These are phyloP conservation scores for Ballota nigra DNA, from an alignment of 257 asterid genomes.

Conservation along the genomic window DNA sequence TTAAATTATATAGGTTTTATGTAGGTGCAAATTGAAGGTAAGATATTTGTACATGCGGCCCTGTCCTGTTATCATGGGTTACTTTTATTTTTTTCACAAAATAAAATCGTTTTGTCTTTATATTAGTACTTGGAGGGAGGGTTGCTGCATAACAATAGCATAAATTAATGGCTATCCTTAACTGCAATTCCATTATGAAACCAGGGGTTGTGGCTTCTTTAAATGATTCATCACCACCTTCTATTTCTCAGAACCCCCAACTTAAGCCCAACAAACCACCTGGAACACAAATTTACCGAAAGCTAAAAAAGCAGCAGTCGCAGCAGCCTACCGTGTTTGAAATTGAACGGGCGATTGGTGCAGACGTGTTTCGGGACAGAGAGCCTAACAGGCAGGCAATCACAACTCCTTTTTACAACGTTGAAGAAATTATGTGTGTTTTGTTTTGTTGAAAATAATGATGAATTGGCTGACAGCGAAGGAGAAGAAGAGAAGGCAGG, in stretches of 20 bases:
- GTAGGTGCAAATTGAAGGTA: too few relatives aligned
- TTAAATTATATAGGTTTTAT: too few relatives aligned
- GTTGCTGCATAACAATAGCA: background rate
- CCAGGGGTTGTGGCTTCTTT: conserved; percentile 34
- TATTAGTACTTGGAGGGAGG: background rate
- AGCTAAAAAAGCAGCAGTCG: conserved; percentile 23
- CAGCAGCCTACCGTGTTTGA: conserved; percentile 58
- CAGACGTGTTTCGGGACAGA: conserved; percentile 63
- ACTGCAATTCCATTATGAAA: conserved; percentile 37
- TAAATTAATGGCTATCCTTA: conserved; percentile 42
- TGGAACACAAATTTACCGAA: conserved; percentile 16
- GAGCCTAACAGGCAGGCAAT: conserved; percentile 54
- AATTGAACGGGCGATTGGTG: conserved; percentile 78
- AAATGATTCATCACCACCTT: conserved; percentile 22
- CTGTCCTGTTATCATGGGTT: too few relatives aligned
- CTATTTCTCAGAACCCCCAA: conserved; percentile 18
- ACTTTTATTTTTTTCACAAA: too few relatives aligned
- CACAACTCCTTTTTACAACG: background rate
- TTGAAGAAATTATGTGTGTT: background rate
- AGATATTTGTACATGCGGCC: too few relatives aligned
- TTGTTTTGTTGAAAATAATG: background rate
- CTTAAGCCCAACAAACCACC: conserved; percentile 27
- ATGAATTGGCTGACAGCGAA: conserved; percentile 30
- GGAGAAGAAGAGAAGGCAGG: conserved; percentile 33
- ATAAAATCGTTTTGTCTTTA: background rate